A percentile compares a stretch with the other conserved stretches of the same genome.
Evolutionary conservation across 441 rosid genomes (phyloP).

Genomic region (California macrophylla): DNA sequence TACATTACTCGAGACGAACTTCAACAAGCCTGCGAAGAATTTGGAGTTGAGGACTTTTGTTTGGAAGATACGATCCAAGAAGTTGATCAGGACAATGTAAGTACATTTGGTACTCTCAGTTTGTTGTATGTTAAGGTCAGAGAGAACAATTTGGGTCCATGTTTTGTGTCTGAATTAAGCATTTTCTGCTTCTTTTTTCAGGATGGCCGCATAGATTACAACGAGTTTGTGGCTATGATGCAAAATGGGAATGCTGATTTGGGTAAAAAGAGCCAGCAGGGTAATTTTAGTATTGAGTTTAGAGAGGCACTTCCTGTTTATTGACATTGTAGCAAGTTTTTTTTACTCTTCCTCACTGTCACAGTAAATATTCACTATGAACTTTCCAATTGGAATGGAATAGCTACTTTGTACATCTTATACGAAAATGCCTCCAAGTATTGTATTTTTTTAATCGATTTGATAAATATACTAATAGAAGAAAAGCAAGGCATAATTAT

Average conservation of each 20-base stretch:
- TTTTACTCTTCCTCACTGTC: not conserved
- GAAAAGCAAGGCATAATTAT: too few species aligned
- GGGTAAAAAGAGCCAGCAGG: not conserved
- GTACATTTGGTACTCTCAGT: not conserved
- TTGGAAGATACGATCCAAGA: constrained; percentile 60
- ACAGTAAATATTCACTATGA: not conserved
- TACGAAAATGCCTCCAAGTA: not conserved
- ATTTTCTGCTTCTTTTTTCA: constrained; percentile 17
- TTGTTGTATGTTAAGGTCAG: not conserved
- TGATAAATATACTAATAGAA: not conserved
- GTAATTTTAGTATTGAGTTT: not conserved
- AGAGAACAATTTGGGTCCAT: not conserved
- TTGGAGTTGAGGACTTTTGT: constrained; percentile 54
- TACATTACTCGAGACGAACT: constrained; percentile 83
- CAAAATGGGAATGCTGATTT: constrained; percentile 34
- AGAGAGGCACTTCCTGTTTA: not conserved
- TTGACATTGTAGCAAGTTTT: not conserved
- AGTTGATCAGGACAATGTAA: constrained; percentile 84
- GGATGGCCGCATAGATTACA: constrained; percentile 92
- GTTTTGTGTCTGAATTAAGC: not conserved
- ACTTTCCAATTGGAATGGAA: not conserved
- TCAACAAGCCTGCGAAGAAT: constrained; percentile 66
- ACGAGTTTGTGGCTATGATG: constrained; percentile 93
- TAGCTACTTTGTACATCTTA: not conserved
- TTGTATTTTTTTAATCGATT: not conserved